Evolutionary conservation across 2,329 filamentous ascomycete species (phyloP), one percentile per base, ranked within the genome.

Genomic region (Monilinia vaccinii-corymbosi): DNA sequence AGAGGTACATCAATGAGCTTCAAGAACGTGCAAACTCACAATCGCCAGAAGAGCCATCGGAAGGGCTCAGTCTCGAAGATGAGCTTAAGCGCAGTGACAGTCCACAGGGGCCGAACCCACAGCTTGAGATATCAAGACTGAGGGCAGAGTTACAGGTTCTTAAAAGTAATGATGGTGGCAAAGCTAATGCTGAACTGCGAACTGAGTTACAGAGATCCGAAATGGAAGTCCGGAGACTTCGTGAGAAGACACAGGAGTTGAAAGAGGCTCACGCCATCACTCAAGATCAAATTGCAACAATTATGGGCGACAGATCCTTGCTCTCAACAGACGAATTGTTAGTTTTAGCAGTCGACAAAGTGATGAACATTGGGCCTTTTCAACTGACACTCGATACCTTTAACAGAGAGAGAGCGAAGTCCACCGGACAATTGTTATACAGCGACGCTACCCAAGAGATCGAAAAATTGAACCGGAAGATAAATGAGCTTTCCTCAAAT

Each of bases 61-160:
- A 56, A 52, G 4, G 74, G 25, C 40, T 79, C 45, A 82, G 74
- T 61, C 78, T 87, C 10, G 83, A 85, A 70, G 80, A 85, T 61
- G 84, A 87, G 70, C 75, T 87, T 5, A 79, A 81, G 50, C 65
- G 67, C 49, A 66, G 61, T 40, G 63, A 65, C 31, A 65, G 67
- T 36, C 59, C 58, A 56, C 14, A 44, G 11, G 76, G 76, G 60
- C 78, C 79, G 28, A 75, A 75, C 18, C 72, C 81, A 52, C 75
- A 76, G 13, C 72, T 82, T 47, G 77, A 78, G n/a, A 69, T 84
- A 25, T 81, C 81, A 34, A 78, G 83, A 38, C 73, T 87, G 51
- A 82, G 81, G 68, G 80, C 83, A 7, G 84, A 87, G 71, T 85
- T 84, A 65, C 77, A 79, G 40, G 71, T 86, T 9, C 73, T 86